Conservation (phyloP, 768 basidiomycete genomes). For the Saitozyma podzolica region DNA sequence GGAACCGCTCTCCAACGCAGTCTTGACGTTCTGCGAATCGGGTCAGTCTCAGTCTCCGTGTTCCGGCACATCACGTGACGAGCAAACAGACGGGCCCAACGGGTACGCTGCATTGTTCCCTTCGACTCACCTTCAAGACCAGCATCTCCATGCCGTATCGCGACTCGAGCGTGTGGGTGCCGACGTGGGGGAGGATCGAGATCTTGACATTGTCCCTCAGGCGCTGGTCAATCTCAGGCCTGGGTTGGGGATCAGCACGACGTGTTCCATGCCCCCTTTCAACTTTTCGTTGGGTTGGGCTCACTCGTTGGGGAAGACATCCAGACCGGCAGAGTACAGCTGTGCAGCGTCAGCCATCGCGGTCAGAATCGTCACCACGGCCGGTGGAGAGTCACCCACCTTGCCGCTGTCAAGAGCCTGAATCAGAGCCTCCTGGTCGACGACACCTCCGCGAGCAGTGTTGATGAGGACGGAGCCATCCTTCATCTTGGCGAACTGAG, state of each 20-base stretch:
- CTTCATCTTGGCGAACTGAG: slow-evolving; percentile 71
- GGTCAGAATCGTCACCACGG: too few species aligned
- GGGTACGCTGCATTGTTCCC: too few species aligned
- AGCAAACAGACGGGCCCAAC: background rate
- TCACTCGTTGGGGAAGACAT: slow-evolving; percentile 75
- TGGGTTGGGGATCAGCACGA: slow-evolving; percentile 3
- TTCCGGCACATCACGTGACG: background rate
- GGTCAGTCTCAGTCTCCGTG: too few species aligned
- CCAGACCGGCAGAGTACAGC: slow-evolving; percentile 76
- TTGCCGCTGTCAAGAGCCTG: slow-evolving; percentile 55
- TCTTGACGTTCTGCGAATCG: slow-evolving; percentile 34
- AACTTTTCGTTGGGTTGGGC: background rate
- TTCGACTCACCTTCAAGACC: slow-evolving; percentile 1
- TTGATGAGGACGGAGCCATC: slow-evolving; percentile 73
- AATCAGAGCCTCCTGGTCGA: slow-evolving; percentile 83
- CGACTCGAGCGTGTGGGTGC: slow-evolving; percentile 20
- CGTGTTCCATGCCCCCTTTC: too few species aligned
- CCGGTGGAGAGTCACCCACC: slow-evolving; percentile 9
- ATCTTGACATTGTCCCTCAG: slow-evolving; percentile 61
- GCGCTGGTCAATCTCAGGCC: slow-evolving; percentile 60
- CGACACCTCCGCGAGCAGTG: slow-evolving; percentile 80
- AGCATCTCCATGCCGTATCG: slow-evolving; percentile 22
- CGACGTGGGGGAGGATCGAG: slow-evolving; percentile 20
- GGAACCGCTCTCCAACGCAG: slow-evolving; percentile 39
- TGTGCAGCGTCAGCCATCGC: slow-evolving; percentile 41